A percentile compares a stretch with the other conserved stretches of the same genome.
Evolutionary conservation across 176 grass and related monocot species (phyloP).

Genomic region (Rhipidocladum racemiflorum): DNA sequence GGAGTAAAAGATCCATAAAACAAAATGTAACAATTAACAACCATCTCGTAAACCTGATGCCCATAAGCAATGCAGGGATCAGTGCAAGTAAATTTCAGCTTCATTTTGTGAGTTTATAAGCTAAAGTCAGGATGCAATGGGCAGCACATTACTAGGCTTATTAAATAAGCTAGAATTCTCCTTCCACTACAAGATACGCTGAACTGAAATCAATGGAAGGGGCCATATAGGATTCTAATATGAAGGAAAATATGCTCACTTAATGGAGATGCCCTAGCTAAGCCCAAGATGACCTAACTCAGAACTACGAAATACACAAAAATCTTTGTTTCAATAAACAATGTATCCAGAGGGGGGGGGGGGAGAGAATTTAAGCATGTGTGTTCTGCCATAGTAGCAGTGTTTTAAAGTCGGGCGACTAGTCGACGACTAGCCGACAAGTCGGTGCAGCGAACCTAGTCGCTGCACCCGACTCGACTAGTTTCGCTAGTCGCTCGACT

Average conservation of each 20-base stretch:
- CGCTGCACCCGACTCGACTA: no score
- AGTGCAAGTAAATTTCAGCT: conserved; percentile 3
- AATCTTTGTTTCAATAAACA: background rate
- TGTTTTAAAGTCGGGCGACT: no score
- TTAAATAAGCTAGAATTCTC: background rate
- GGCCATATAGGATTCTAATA: background rate
- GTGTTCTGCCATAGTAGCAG: background rate
- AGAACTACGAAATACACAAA: background rate
- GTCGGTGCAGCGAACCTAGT: no score
- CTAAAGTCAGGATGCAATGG: background rate
- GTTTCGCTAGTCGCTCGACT: no score
- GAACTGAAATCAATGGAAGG: background rate
- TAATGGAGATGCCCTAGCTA: background rate
- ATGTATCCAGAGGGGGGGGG: background rate
- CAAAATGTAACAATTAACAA: conserved; percentile 22
- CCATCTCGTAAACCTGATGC: background rate
- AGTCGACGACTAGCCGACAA: no score
- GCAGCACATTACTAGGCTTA: background rate
- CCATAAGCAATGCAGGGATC: background rate
- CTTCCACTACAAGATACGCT: background rate
- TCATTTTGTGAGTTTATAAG: conserved; percentile 4
- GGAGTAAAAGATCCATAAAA: background rate
- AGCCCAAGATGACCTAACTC: background rate
- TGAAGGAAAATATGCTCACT: background rate
- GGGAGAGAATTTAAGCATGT: background rate